Evolutionary conservation across 2,329 filamentous ascomycete species (phyloP), one percentile per base, ranked within the genome.

Genomic region (Ophiosphaerella herpotricha): DNA sequence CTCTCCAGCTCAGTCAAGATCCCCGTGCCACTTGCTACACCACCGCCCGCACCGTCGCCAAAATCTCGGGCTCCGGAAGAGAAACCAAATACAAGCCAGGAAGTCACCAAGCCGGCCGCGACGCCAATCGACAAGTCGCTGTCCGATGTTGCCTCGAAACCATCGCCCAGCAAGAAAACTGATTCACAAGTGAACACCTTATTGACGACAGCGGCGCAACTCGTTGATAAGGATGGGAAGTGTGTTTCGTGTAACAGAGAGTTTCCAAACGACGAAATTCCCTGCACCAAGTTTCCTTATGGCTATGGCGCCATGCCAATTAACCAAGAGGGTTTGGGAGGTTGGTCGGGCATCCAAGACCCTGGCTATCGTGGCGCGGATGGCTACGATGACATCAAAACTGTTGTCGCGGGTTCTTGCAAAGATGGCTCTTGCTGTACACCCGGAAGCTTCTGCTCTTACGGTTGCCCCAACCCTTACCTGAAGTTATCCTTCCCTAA

Each of bases 401-500:
- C 83, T 52, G 90, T 92, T 54, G 78, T 83, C 43, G 86, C 85
- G 35, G 85, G 82, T 23, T 74, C 86, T 39, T 77, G 76, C 51
- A 48, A 54, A 7, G 70, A 77, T 14, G 88, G 87, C 13, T 75
- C 83, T 13, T 74, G 74, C 52, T 93, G 90, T 77, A 61, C 55
- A 7, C 50, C 61, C 21, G 86, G 85, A 41, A 76, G 80, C 50
- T 91, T 92, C 81, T 97, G 93, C 81, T 96, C 92, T 2, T 97
- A 97, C 68, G 86, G 90, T 48, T 99, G 94, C 80, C 89, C 90
- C n/a, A 77, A 86, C 24, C 93, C 93, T 39, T 96, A 94, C 75
- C 86, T 94, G 74, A 97, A 97, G 83, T 83, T 88, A 3, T 93
- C 97, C 72, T 97, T 91, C 88, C 91, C 94, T 39, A 62, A 70